Evolutionary conservation across 441 rosid species (phyloP).

Genomic region (Hypseocharis bilobata): DNA sequence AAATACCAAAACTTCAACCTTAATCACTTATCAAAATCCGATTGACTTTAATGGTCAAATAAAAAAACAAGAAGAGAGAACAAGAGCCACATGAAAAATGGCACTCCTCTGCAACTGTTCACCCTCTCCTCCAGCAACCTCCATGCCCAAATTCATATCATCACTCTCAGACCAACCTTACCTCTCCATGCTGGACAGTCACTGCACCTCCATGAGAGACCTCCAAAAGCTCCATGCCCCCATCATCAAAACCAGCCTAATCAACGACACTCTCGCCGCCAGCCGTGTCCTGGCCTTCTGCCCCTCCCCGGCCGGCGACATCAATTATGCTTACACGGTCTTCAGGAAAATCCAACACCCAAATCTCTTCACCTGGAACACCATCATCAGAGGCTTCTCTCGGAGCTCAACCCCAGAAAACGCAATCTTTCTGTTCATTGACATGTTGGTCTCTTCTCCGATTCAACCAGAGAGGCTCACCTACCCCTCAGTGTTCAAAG

Average conservation of each 20-base stretch:
- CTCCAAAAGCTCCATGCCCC: slow-evolving; percentile 55
- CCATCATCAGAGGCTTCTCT: slow-evolving; percentile 66
- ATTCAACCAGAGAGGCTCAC: slow-evolving; percentile 55
- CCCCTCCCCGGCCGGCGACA: slow-evolving; percentile 49
- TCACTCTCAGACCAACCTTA: slow-evolving; percentile 34
- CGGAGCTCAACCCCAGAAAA: slow-evolving; percentile 46
- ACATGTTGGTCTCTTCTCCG: slow-evolving; percentile 38
- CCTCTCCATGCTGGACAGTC: slow-evolving; percentile 41
- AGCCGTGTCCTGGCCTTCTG: slow-evolving; percentile 67
- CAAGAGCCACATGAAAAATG: too few species aligned
- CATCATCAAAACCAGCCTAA: slow-evolving; percentile 62
- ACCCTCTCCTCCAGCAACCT: slow-evolving; percentile 23
- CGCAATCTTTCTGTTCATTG: slow-evolving; percentile 44
- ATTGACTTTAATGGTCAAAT: too few species aligned
- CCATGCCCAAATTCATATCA: slow-evolving; percentile 28
- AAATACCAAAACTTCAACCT: too few species aligned
- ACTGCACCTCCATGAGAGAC: slow-evolving; percentile 49
- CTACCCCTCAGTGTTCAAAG: slow-evolving; percentile 75
- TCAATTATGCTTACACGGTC: slow-evolving; percentile 52
- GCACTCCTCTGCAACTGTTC: too few species aligned
- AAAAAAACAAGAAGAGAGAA: too few species aligned
- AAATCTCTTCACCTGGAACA: slow-evolving; percentile 65
- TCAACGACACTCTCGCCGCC: slow-evolving; percentile 39
- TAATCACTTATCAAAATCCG: too few species aligned
- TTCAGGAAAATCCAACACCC: slow-evolving; percentile 42